Base-by-base conservation (phyloP, 2,329 filamentous ascomycete genomes). In the Neocatenulostroma microsporum region DNA sequence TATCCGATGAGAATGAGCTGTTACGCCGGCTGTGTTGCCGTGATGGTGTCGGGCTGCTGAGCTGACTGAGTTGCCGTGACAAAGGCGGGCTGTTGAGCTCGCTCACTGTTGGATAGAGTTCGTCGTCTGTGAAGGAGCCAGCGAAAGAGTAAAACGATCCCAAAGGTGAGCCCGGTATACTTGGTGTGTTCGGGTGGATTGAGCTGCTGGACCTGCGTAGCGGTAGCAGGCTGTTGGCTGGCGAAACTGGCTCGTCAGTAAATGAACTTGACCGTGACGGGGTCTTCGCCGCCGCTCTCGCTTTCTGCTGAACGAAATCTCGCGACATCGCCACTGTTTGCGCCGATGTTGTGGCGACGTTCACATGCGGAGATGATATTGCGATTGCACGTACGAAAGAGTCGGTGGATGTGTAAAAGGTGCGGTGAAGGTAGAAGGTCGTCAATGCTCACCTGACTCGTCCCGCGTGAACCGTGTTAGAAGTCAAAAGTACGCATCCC, bases 1-100 rank as follows among this genome's bases (percentile, higher is more conserved):
- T 37, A 3, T 15, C 24, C n/a, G n/a, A n/a, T 13, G 33, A 27
- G 24, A 35, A 35, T 3, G 34, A 37, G 34, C 34, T 37, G 26
- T 26, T 30, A 14, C 34, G 34, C 3, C 34, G 25, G 13, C 26
- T 37, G 3, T 5, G 19, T 7, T 21, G 19, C n/a, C 18, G 11
- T 5, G 34, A 30, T 13, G 5, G 23, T n/a, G 23, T 8, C 23
- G 23, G 23, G 23, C 23, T 24, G 23, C 23, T 24, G 8, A 24
- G n/a, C n/a, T n/a, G n/a, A n/a, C n/a, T n/a, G n/a, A n/a, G n/a
- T n/a, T n/a, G n/a, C n/a, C n/a, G n/a, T n/a, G n/a, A 24, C 23
- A n/a, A 19, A 3, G 34, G 34, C 3, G 34, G 34, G 20, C 34
- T 37, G 19, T 30, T 37, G 34, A 37, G 26, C 19, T 23, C 13